Evolutionary conservation across 305 asterid species (phyloP), one percentile per base, ranked within the genome.

Genomic region (Fraxinus ornus): DNA sequence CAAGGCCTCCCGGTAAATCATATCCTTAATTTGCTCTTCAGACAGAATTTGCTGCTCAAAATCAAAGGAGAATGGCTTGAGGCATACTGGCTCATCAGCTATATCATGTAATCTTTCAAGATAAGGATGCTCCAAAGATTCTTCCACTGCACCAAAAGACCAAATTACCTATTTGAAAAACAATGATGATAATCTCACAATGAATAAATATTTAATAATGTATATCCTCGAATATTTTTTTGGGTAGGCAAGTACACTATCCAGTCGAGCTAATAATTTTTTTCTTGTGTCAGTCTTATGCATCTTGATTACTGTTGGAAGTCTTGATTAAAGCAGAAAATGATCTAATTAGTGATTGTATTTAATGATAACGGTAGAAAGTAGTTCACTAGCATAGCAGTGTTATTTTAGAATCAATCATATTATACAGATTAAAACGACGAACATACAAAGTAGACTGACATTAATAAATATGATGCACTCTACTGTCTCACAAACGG

Each of bases 1-100:
- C 89, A 93, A 82, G 6, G 98, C 92, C 86, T 96, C 98, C 78
- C 86, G 88, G 89, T 93, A 94, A 44, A 96, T 93, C 98, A 93
- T 86, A 62, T 96, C 98, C 83, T 96, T 96, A 72, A 96, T 94
- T 91, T 96, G 97, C 83, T 96, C 99, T 79, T 93, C 97, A 10
- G 93, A 88, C 68, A 91, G 85, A 78, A 83, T 84, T 83, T 90
- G 97, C 68, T 87, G 85, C 94, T 96, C 99, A 81, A 94, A 91
- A 83, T 94, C 98, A 22, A 91, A 94, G 3, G 93, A 86, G 83
- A 96, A 96, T 13, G 97, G 88, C 79, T 82, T 44, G 0, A 84
- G 75, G 89, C 99, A 96, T 4, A 89, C 79, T 0, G 99, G 98
- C 79, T 96, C 99, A 74, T 96, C 99, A 0, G 95, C 90, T 44